Conservation (phyloP, 495 filamentous ascomycete genomes). For the Lophiotrema nucula region DNA sequence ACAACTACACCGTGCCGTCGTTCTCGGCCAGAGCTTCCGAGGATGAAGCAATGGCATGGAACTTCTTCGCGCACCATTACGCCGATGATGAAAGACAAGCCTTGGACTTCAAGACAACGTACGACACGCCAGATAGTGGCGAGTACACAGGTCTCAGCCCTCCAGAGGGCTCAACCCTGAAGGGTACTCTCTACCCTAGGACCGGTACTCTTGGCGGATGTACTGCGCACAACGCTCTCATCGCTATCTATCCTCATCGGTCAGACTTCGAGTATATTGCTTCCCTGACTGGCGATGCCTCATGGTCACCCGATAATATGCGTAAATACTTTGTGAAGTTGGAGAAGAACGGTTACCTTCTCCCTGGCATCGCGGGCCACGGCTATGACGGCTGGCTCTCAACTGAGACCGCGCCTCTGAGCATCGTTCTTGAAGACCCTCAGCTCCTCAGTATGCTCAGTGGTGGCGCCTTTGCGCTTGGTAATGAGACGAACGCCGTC, state of each 20-base stretch:
- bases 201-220: constrained; percentile 51
- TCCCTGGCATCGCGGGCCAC: neutral
- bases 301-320: constrained; percentile 44
- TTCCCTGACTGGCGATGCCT: constrained; percentile 48
- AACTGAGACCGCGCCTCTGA: constrained; percentile 7
- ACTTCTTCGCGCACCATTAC: constrained; percentile 31
- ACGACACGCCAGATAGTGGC: constrained; percentile 8
- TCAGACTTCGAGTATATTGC: constrained; percentile 49
- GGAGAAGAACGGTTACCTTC: constrained; percentile 18
- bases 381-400: constrained; percentile 19
- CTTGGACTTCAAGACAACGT: constrained; percentile 22
- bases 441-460: constrained; percentile 1
- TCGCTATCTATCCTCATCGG: constrained; percentile 43
- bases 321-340: constrained; percentile 47
- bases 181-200: constrained; percentile 51
- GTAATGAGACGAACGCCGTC: neutral
- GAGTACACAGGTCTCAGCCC: constrained; percentile 33
- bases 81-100: constrained; percentile 14
- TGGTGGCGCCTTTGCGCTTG: constrained; percentile 2
- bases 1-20: constrained; percentile 14
- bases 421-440: constrained; percentile 2
- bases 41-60: constrained; percentile 15
- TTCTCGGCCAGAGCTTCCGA: neutral
- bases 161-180: constrained; percentile 42
- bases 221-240: constrained; percentile 50